Evolutionary conservation across 495 filamentous ascomycete genomes (phyloP).

Genomic region (Pseudoneurospora amorphoporcata): DNA sequence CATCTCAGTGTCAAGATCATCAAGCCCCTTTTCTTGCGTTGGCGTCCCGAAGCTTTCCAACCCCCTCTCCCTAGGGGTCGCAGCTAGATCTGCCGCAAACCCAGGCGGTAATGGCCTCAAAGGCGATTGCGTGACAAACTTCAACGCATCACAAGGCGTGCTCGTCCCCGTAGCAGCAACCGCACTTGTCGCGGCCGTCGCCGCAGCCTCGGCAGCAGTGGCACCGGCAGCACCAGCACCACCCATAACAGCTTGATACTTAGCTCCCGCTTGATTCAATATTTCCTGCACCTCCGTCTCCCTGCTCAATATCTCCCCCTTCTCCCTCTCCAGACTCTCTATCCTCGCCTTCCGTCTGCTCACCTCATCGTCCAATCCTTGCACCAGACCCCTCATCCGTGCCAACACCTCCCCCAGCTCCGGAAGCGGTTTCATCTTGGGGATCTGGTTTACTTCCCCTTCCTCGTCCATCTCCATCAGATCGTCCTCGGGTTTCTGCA

Average conservation of each 20-base stretch:
- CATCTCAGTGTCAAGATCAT: constrained; percentile 14
- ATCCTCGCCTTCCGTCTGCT: constrained; percentile 18
- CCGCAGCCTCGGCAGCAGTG: constrained; percentile 8
- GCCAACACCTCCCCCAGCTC: constrained; percentile 40
- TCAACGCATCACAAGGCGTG: constrained; percentile 7
- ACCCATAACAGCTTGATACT: constrained; percentile 45
- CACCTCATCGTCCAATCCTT: constrained; percentile 26
- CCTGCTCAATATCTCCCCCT: constrained; percentile 52
- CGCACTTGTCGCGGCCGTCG: constrained; percentile 22
- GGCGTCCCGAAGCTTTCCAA: constrained; percentile 51
- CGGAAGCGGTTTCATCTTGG: constrained; percentile 45
- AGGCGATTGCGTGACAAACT: constrained; percentile 21
- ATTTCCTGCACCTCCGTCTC: constrained; percentile 75
- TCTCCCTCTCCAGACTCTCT: constrained; percentile 25
- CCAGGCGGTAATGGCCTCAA: constrained; percentile 19
- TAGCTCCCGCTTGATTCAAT: constrained; percentile 71
- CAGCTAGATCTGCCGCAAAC: constrained; percentile 20
- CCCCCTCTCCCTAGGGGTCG: constrained; percentile 32
- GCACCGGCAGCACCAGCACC: constrained; percentile 11
- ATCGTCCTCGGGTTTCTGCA: constrained; percentile 32
- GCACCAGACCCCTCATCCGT: constrained; percentile 30
- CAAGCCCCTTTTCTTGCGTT: constrained; percentile 37
- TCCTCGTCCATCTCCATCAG: constrained; percentile 13
- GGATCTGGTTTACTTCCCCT: constrained; percentile 23
- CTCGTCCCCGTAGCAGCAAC: constrained; percentile 2